These are phyloP conservation scores for Leccinum truebloodii DNA, from an alignment of 768 basidiomycete genomes.

Conservation along the genomic window DNA sequence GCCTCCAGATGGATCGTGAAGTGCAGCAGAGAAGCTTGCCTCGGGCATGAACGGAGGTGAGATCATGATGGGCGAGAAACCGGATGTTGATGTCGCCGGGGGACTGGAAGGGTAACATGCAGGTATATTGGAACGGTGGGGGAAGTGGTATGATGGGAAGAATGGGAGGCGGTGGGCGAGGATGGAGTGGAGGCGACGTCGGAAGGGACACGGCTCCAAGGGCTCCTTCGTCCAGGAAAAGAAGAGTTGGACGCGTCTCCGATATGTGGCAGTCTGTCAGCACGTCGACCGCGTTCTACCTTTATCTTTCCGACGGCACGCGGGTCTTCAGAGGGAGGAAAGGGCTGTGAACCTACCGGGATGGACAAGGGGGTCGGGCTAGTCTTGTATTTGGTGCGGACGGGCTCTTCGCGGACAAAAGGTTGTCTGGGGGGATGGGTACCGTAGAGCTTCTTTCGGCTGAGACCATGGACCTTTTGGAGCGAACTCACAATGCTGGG, in stretches of 20 bases:
- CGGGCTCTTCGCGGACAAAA: constrained; percentile 55
- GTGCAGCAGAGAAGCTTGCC: too few relatives aligned
- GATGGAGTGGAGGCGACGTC: too few relatives aligned
- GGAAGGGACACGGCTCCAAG: too few relatives aligned
- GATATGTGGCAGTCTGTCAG: constrained; percentile 17
- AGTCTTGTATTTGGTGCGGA: constrained; percentile 36
- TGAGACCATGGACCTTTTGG: constrained; percentile 67
- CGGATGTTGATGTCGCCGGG: too few relatives aligned
- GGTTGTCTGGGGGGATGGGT: constrained; percentile 50
- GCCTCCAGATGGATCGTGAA: too few relatives aligned
- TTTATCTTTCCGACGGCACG: constrained; percentile 23
- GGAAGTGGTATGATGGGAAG: too few relatives aligned
- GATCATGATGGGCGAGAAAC: too few relatives aligned
- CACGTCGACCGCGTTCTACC: constrained; percentile 26
- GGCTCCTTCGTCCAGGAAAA: background rate
- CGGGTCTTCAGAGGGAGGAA: constrained; percentile 20
- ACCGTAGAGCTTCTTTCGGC: constrained; percentile 68
- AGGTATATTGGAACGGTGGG: too few relatives aligned
- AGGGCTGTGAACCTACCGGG: constrained; percentile 24
- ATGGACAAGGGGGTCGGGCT: constrained; percentile 35
- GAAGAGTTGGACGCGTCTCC: constrained; percentile 18
- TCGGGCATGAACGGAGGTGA: too few relatives aligned
- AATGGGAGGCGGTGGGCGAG: too few relatives aligned
- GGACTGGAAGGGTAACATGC: too few relatives aligned
- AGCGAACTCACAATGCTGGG: constrained; percentile 62